phyloP scores from a whole-genome alignment of 2,329 filamentous ascomycete species.

The Colletotrichum sojae region DNA sequence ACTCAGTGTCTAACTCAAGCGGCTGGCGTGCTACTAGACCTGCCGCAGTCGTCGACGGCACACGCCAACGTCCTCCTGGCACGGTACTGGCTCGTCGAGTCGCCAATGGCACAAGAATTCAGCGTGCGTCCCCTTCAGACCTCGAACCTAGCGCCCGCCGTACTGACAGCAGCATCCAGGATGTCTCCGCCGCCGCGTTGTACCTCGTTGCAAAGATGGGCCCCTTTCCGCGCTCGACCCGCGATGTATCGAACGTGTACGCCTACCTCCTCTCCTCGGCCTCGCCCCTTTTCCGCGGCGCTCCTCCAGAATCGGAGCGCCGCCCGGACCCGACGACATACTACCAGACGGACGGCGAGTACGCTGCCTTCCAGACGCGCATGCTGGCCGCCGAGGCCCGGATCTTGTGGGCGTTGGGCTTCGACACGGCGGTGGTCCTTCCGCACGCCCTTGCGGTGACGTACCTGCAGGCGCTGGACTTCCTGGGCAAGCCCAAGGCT shows the following conservation, averaged over 20 bases:
- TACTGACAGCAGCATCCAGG: conserved; percentile 61
- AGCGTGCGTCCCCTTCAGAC: conserved; percentile 54
- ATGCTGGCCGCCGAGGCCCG: conserved; percentile 83
- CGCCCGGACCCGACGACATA: conserved; percentile 65
- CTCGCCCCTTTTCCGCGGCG: conserved; percentile 67
- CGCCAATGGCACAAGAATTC: conserved; percentile 71
- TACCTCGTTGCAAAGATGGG: conserved; percentile 90
- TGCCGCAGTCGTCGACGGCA: conserved; percentile 89
- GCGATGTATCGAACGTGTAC: conserved; percentile 89
- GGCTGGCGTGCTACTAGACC: conserved; percentile 83
- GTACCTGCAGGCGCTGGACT: conserved; percentile 91
- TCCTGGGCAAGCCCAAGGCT: conserved; percentile 62
- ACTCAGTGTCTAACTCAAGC: conserved; percentile 83
- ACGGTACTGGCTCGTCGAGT: conserved; percentile 81
- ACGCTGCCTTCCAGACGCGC: conserved; percentile 73
- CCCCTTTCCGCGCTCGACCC: conserved; percentile 79
- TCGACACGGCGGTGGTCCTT: conserved; percentile 84
- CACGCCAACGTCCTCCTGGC: conserved; percentile 87
- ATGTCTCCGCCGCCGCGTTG: conserved; percentile 84
- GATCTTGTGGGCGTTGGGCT: conserved; percentile 82
- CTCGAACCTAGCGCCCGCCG: neutral
- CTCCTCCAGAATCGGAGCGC: conserved; percentile 47
- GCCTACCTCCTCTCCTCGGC: conserved; percentile 79
- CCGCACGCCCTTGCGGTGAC: conserved; percentile 91
- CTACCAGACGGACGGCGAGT: conserved; percentile 81